Evolutionary conservation across 1,284 basidiomycete species (phyloP), one percentile per base, ranked within the genome.

Genomic region (Erythrobasidium hasegawianum): DNA sequence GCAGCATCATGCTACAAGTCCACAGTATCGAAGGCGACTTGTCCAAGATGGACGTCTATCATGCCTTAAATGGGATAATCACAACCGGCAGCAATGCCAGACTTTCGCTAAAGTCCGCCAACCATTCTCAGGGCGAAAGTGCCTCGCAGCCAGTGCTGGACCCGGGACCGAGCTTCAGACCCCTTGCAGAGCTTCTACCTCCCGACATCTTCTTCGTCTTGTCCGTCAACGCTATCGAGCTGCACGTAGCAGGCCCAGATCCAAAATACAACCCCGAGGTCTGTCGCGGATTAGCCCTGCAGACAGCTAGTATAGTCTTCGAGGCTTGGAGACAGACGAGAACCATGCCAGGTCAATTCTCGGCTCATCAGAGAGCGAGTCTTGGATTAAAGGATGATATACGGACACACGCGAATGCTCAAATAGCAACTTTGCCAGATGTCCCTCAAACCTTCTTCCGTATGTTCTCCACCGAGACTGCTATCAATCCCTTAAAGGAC

Each of bases 191-290:
- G 57, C 75, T 76, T 50, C 76, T 86, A 24, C 84, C 85, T 3
- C 74, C 79, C n/a, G 87, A 88, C 1, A 71, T 87, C 26, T 79
- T 81, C 11, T 72, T 81, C 16, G 83, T 85, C n/a, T 38, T 87
- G 33, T 82, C 87, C 0, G 71, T 91, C 29, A 84, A 81, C 0
- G 81, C 82, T n/a, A 78, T 88, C 54, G 84, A 86, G 52, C 71
- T 88, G 10, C 85, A 89, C 64, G 74, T 90, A 43, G 88, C 88
- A 4, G 84, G 87, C 20, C 82, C 82, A 39, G 91, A 93, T 74
- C 81, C 90, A 56, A 89, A 88, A 68, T 88, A 88, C 0, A 77
- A 81, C 71, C 80, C 82, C 18, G 76, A 83, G 38, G 81, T 91
- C 10, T 85, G 84, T 2, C 84, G 89, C 24, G 91, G 91, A 0